Percentiles rank a stretch among this genome's conserved stretches.
Conservation (phyloP, 768 basidiomycete species). For the Hericium coralloides region DNA sequence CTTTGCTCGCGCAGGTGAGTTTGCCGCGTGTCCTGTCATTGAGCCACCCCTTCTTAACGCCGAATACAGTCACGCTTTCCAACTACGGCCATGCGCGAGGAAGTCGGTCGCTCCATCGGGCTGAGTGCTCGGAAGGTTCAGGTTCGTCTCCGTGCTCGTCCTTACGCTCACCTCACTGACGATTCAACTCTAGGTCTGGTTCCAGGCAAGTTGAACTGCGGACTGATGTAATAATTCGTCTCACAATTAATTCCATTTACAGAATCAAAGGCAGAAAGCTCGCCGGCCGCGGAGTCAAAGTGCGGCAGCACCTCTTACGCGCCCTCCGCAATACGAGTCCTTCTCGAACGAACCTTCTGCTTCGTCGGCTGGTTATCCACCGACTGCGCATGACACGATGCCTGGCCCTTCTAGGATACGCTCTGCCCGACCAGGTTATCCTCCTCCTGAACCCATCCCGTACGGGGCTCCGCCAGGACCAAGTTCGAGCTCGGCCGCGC, state of each 20-base stretch:
- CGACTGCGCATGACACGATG: slow-evolving; percentile 8
- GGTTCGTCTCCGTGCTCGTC: slow-evolving; percentile 36
- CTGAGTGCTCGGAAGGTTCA: slow-evolving; percentile 86
- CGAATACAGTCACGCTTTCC: slow-evolving; percentile 71
- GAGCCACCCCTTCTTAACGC: neutral
- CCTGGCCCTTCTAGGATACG: slow-evolving; percentile 6
- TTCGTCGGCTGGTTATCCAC: slow-evolving; percentile 17
- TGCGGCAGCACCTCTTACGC: slow-evolving; percentile 36
- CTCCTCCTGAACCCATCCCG: neutral
- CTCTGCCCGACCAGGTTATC: neutral
- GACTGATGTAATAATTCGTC: slow-evolving; percentile 1
- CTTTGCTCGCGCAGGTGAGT: slow-evolving; percentile 74
- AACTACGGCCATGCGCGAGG: slow-evolving; percentile 79
- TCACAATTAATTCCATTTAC: slow-evolving; percentile 11
- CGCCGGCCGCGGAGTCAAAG: slow-evolving; percentile 60
- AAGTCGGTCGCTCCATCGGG: slow-evolving; percentile 82
- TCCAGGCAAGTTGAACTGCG: slow-evolving; percentile 49
- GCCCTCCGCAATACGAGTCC: slow-evolving; percentile 54
- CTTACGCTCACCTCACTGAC: slow-evolving; percentile 5
- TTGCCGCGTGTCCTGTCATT: slow-evolving; percentile 3
- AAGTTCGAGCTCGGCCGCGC: neutral
- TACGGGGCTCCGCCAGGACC: neutral
- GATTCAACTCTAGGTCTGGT: slow-evolving; percentile 65
- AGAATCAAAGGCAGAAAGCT: slow-evolving; percentile 88
- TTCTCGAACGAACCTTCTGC: slow-evolving; percentile 40